Evolutionary conservation across 1,284 basidiomycete species (phyloP), one percentile per base, ranked within the genome.

Genomic region (Naganishia liquefaciens): DNA sequence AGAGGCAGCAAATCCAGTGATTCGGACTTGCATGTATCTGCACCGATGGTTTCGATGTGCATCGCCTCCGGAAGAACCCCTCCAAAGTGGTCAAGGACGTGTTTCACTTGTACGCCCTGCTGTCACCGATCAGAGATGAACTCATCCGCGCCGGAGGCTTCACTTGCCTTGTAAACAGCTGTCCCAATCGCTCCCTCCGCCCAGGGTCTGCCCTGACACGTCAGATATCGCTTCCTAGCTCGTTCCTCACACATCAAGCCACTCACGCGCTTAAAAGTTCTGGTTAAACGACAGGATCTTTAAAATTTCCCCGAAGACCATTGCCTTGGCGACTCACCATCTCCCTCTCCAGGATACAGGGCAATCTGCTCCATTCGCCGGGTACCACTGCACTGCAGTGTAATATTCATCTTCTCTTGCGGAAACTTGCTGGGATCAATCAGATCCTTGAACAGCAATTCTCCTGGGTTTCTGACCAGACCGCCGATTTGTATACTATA

Each of bases 331-430:
- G 25, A 62, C 60, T 62, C 21, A 62, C 60, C 60, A 67, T 85
- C 84, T 23, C 84, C 84, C 40, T 85, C 83, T n/a, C 84, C 84
- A 5, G 84, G 84, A 68, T 84, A 84, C 66, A 82, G 76, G 28
- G 75, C 71, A 54, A 84, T 84, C 69, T 85, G 84, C 64, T 84
- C 83, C 9, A 84, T 79, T 28, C 83, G 81, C 23, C 84, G 77
- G 0, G 83, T 84, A 19, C 84, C 83, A 54, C 82, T 83, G 72
- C 84, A 85, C 69, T 84, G 84, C 15, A 85, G 70, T 13, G 83
- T 84, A 28, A 84, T 80, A 0, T 83, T 84, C 5, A 84, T 77
- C 69, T 83, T 81, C 9, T 69, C 67, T 72, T 84, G 83, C 2
- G 83, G 84, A 61, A 43, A 39, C 37, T 54, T 61, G 68, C 82